A percentile compares a stretch with the other conserved stretches of the same genome.
Conservation (phyloP, 768 basidiomycete genomes). For the Collybia sordida region DNA sequence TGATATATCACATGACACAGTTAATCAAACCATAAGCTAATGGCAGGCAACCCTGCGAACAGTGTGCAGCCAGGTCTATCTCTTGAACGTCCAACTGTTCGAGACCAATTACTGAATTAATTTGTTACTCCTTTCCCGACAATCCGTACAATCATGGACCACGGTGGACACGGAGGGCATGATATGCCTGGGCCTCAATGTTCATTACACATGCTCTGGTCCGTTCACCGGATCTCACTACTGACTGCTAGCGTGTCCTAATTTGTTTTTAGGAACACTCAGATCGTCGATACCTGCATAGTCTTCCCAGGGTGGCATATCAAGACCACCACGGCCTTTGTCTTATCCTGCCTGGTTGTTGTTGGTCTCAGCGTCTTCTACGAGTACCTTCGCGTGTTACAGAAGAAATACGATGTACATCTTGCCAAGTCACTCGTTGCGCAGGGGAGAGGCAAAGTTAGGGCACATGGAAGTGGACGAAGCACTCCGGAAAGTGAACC, state of each 20-base stretch:
- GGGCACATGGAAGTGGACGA: constrained; percentile 22
- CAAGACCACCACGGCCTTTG: constrained; percentile 49
- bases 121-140: background rate
- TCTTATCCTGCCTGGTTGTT: constrained; percentile 65
- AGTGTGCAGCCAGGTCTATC: no score
- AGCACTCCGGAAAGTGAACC: constrained; percentile 19
- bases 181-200: constrained; percentile 53
- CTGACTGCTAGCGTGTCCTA: background rate
- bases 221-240: constrained; percentile 5
- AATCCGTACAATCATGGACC: constrained; percentile 30
- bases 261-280: constrained; percentile 58
- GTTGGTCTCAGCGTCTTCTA: constrained; percentile 69
- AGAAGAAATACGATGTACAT: constrained; percentile 54
- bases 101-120: no score
- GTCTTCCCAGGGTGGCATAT: constrained; percentile 84
- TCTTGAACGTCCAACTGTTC: no score
- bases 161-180: constrained; percentile 45
- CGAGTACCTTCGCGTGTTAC: constrained; percentile 74
- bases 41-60: no score
- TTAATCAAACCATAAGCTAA: no score
- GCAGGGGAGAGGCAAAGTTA: constrained; percentile 47
- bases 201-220: constrained; percentile 85
- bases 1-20: no score
- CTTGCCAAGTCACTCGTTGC: constrained; percentile 50
- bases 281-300: constrained; percentile 77